Percentiles rank a stretch among this genome's conserved stretches.
phyloP scores from a whole-genome alignment of 1,284 basidiomycete genomes.

The Calocybe gambosa region DNA sequence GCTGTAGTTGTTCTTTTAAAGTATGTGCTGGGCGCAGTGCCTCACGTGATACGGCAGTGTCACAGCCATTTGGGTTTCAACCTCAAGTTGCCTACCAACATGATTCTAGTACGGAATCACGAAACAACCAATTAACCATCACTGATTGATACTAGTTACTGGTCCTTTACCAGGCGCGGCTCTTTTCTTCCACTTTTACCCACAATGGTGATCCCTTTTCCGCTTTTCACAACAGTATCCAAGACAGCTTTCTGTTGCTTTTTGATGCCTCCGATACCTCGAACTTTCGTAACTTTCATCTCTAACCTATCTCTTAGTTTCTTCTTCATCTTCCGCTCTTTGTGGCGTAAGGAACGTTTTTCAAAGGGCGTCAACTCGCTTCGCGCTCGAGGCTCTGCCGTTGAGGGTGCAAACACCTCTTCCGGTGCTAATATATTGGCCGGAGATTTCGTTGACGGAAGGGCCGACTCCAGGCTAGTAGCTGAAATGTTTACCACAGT shows the following conservation, averaged over 20 bases:
- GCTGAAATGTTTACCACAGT: slow-evolving; percentile 83
- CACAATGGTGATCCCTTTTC: slow-evolving; percentile 83
- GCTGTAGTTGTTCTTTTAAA: neutral
- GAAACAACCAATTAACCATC: no score
- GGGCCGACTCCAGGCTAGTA: slow-evolving; percentile 84
- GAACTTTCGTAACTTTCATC: slow-evolving; percentile 50
- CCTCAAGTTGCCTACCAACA: neutral
- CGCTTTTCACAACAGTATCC: slow-evolving; percentile 73
- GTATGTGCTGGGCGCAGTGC: neutral
- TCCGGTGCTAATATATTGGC: slow-evolving; percentile 89
- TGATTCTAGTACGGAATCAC: no score
- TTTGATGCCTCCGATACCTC: slow-evolving; percentile 46
- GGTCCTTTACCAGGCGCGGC: neutral
- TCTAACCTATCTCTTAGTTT: slow-evolving; percentile 68
- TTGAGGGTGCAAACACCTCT: slow-evolving; percentile 72
- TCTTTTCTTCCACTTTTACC: slow-evolving; percentile 63
- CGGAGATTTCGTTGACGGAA: slow-evolving; percentile 76
- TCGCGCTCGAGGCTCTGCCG: slow-evolving; percentile 52
- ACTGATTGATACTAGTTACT: no score
- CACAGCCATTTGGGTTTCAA: neutral
- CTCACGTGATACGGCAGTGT: neutral
- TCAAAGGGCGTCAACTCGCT: slow-evolving; percentile 85
- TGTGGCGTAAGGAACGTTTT: slow-evolving; percentile 69
- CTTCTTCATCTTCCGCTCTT: slow-evolving; percentile 72
- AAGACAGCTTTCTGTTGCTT: slow-evolving; percentile 81